Evolutionary conservation across 2,329 filamentous ascomycete genomes (phyloP).

Genomic region (Verticillium alfalfae): DNA sequence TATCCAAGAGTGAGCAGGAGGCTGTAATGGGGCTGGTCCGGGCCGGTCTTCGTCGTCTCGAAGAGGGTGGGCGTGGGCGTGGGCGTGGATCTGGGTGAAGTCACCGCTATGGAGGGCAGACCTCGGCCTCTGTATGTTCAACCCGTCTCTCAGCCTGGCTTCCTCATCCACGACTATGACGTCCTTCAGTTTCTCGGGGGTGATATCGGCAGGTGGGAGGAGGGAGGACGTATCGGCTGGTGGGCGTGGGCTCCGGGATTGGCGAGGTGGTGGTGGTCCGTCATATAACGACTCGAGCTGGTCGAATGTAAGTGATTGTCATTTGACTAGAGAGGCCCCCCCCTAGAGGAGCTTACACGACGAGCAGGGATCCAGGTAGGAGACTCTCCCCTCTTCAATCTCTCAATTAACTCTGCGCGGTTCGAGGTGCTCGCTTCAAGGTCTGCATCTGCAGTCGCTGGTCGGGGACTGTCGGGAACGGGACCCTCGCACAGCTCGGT

Average conservation of each 20-base stretch:
- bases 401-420: slow-evolving; percentile 75
- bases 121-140: slow-evolving; percentile 73
- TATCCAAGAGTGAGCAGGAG: slow-evolving; percentile 35
- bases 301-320: slow-evolving; percentile 8
- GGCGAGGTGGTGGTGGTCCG: slow-evolving; percentile 23
- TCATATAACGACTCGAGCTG: slow-evolving; percentile 31
- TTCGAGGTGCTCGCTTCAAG: slow-evolving; percentile 41
- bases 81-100: slow-evolving; percentile 44
- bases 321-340: not conserved
- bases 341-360: slow-evolving; percentile 39
- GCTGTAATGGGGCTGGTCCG: slow-evolving; percentile 5
- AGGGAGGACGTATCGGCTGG: slow-evolving; percentile 31
- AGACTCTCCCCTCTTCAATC: slow-evolving; percentile 73
- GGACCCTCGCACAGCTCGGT: slow-evolving; percentile 58
- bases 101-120: slow-evolving; percentile 68
- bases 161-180: slow-evolving; percentile 23
- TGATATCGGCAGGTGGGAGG: slow-evolving; percentile 41
- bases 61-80: not conserved
- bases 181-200: slow-evolving; percentile 34
- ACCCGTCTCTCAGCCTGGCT: slow-evolving; percentile 43
- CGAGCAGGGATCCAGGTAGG: slow-evolving; percentile 67
- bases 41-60: not conserved
- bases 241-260: slow-evolving; percentile 27
- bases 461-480: slow-evolving; percentile 34
- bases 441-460: slow-evolving; percentile 22